Base-by-base conservation (phyloP, 2,329 filamentous ascomycete genomes). In the Macrophomina phaseolina region DNA sequence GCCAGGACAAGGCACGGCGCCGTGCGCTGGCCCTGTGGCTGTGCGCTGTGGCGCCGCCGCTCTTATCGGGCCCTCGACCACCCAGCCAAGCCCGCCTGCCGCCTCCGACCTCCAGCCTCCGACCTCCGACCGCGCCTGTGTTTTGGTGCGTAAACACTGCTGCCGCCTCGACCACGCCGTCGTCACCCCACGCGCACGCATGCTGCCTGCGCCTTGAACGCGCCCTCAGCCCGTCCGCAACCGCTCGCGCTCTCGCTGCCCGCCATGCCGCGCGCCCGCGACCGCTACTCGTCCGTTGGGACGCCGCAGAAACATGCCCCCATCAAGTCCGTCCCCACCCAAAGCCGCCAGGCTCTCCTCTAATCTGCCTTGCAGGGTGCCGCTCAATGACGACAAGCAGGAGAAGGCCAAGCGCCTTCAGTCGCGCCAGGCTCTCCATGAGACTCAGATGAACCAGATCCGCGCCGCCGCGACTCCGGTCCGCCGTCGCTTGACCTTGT, bases 351-450 rank as follows among this genome's bases (percentile, higher is more conserved):
- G 34, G 49, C 45, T 14, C n/a, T 30, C 28, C 28, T 18, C 55
- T 65, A 61, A 65, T 51, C 38, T 38, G 42, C 42, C 71, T 45
- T 62, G 53, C 73, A 97, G 93, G 78, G 96, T 99, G 68, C 94
- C 95, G 42, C 87, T 99, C 69, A 98, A 98, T 82, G 95, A 99
- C 82, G 95, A 99, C 84, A 90, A 88, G 68, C 89, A 90, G 73
- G 95, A 99, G 81, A 97, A 96, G 80, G 94, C 93, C 58, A 90
- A 90, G 73, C 91, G 95, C 60, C 84, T 94, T 74, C 91, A 95
- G 76, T 93, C 92, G 69, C 90, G 95, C 74, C 92, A 96, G 81
- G 93, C 92, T 40, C 87, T 92, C 36, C 91, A 97, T 77, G 92
- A 97, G 78, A 90, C 90, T 72, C 94, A 97, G 77, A 92, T 96